Percentiles rank a stretch among this genome's conserved stretches.
Conservation (phyloP, 345 rosid species). For the Orychophragmus violaceus region DNA sequence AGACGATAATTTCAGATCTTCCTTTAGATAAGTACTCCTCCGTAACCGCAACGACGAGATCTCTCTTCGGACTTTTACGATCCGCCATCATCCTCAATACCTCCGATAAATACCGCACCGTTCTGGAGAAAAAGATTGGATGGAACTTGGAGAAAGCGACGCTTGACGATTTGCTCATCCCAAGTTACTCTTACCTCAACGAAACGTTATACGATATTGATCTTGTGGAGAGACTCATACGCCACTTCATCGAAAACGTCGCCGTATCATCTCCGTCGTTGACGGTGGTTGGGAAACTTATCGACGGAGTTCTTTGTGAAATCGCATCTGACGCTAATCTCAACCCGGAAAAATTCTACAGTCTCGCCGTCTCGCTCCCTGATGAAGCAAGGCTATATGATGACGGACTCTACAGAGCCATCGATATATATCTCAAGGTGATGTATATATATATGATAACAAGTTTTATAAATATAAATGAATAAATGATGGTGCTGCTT, state of each 20-base stretch:
- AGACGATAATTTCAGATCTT: slow-evolving; percentile 51
- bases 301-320: slow-evolving; percentile 79
- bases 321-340: slow-evolving; percentile 82
- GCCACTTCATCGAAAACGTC: slow-evolving; percentile 40
- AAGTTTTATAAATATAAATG: not conserved
- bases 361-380: slow-evolving; percentile 53
- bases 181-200: slow-evolving; percentile 83
- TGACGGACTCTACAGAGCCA: slow-evolving; percentile 81
- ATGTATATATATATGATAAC: not conserved
- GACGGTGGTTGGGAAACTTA: slow-evolving; percentile 67
- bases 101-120: slow-evolving; percentile 42
- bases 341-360: slow-evolving; percentile 58
- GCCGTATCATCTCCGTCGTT: slow-evolving; percentile 37
- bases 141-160: slow-evolving; percentile 66
- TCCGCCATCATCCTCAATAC: slow-evolving; percentile 70
- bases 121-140: slow-evolving; percentile 67
- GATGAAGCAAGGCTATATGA: slow-evolving; percentile 66
- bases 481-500: not conserved
- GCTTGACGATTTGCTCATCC: slow-evolving; percentile 77
- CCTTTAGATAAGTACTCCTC: slow-evolving; percentile 48
- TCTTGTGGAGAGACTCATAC: slow-evolving; percentile 68
- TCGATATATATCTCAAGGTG: slow-evolving; percentile 86
- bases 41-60: slow-evolving; percentile 31
- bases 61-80: slow-evolving; percentile 58
- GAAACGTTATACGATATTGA: slow-evolving; percentile 86